phyloP scores from a whole-genome alignment of 352 stramenopile species.

The Discostella stelligera region DNA sequence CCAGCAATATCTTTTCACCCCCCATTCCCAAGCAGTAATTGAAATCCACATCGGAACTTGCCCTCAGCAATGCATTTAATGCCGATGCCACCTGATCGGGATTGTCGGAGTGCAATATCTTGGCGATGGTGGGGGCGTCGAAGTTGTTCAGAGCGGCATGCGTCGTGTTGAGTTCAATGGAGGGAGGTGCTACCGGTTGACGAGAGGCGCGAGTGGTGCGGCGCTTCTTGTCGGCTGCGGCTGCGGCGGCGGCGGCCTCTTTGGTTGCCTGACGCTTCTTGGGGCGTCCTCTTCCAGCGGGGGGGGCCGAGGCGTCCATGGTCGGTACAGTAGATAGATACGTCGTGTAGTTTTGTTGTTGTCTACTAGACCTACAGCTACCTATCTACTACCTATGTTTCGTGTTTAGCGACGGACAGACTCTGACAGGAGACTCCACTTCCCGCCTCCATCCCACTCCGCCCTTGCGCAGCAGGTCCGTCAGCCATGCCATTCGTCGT shows the following conservation, averaged over 20 bases:
- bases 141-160: conserved; percentile 39
- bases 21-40: conserved; percentile 62
- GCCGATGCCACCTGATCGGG: conserved; percentile 43
- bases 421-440: too few species aligned
- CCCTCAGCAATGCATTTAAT: conserved; percentile 63
- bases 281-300: conserved; percentile 1
- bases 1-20: conserved; percentile 53
- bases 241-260: conserved; percentile 3
- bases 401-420: too few species aligned
- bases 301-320: conserved; percentile 6
- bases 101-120: conserved; percentile 24
- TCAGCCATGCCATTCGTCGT: background rate
- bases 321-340: too few species aligned
- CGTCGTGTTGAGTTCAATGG: conserved; percentile 46
- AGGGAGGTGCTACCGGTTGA: conserved; percentile 29
- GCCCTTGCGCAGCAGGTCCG: too few species aligned
- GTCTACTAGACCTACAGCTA: too few species aligned
- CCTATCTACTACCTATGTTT: too few species aligned
- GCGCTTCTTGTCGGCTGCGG: conserved; percentile 32
- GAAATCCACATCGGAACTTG: conserved; percentile 51
- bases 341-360: background rate
- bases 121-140: conserved; percentile 20
- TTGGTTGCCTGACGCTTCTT: conserved; percentile 24
- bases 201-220: conserved; percentile 23
- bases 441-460: too few species aligned